Percentiles rank a stretch among this genome's conserved stretches.
Evolutionary conservation across 2,329 filamentous ascomycete genomes (phyloP).

Genomic region (Fusarium mundagurra): DNA sequence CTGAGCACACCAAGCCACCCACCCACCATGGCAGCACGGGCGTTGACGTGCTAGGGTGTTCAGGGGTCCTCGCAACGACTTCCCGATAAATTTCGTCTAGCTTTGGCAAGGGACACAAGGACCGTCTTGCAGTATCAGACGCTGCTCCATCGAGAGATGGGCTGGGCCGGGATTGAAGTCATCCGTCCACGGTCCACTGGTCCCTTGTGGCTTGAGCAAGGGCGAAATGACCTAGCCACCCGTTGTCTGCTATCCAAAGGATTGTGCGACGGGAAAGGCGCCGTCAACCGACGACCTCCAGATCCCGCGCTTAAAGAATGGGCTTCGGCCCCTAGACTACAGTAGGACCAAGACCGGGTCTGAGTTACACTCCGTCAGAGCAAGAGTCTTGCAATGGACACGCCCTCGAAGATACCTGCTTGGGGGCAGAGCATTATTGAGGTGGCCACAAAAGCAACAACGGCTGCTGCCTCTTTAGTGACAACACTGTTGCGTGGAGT

Average conservation of each 20-base stretch:
- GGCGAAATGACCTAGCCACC: conserved; percentile 17
- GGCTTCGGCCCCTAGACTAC: conserved; percentile 5
- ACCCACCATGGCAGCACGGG: background rate
- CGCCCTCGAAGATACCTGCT: background rate
- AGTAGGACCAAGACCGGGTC: conserved; percentile 3
- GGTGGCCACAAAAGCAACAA: background rate
- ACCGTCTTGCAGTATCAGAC: background rate
- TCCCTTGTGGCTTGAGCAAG: conserved; percentile 30
- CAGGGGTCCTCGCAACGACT: conserved; percentile 27
- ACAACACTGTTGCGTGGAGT: background rate
- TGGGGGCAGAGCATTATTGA: background rate
- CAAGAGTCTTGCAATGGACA: conserved; percentile 2
- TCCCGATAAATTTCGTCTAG: conserved; percentile 16
- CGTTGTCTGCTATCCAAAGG: background rate
- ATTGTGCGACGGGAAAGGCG: conserved; percentile 23
- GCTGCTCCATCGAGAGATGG: background rate
- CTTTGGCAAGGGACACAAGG: background rate
- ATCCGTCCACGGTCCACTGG: conserved; percentile 3
- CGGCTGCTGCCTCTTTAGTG: background rate
- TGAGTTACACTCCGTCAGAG: background rate
- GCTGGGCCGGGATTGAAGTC: conserved; percentile 1
- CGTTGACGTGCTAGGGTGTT: background rate
- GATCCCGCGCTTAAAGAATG: conserved; percentile 21
- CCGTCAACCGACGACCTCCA: conserved; percentile 7
- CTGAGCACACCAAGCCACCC: conserved; percentile 6